A percentile compares a stretch with the other conserved stretches of the same genome.
Conservation (phyloP, 345 rosid species). For the Salix purpurea region DNA sequence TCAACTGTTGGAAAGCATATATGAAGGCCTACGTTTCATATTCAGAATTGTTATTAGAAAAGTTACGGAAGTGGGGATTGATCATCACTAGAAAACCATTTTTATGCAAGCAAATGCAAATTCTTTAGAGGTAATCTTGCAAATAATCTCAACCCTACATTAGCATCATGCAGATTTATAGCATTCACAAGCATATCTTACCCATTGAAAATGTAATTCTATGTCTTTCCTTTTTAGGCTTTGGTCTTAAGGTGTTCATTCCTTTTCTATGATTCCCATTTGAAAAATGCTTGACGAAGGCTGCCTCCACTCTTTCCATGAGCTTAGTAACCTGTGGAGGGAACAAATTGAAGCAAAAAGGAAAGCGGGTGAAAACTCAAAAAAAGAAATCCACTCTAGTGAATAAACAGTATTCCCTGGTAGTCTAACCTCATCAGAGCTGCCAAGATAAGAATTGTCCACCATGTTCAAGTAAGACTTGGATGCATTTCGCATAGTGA, state of each 20-base stretch:
- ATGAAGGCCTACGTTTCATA: no score
- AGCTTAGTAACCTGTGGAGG: slow-evolving; percentile 49
- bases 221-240: slow-evolving; percentile 54
- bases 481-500: slow-evolving; percentile 55
- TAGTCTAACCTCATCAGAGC: slow-evolving; percentile 56
- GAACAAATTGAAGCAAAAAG: not conserved
- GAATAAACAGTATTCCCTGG: not conserved
- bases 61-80: no score
- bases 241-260: slow-evolving; percentile 55
- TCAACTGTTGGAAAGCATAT: no score
- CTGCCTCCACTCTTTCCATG: slow-evolving; percentile 57
- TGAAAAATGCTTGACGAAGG: slow-evolving; percentile 67
- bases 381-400: not conserved
- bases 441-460: slow-evolving; percentile 68
- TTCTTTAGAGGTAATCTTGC: not conserved
- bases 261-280: slow-evolving; percentile 69
- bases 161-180: not conserved
- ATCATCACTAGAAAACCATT: no score
- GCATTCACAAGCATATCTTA: slow-evolving; percentile 14
- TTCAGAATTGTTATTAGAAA: no score
- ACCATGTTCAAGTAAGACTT: slow-evolving; percentile 58
- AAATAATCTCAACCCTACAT: not conserved
- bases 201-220: slow-evolving; percentile 62
- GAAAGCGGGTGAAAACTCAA: not conserved
- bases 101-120: not conserved